Evolutionary conservation across 2,329 filamentous ascomycete genomes (phyloP), one percentile per base, ranked within the genome.

Genomic region (Pseudogymnoascus sp.): DNA sequence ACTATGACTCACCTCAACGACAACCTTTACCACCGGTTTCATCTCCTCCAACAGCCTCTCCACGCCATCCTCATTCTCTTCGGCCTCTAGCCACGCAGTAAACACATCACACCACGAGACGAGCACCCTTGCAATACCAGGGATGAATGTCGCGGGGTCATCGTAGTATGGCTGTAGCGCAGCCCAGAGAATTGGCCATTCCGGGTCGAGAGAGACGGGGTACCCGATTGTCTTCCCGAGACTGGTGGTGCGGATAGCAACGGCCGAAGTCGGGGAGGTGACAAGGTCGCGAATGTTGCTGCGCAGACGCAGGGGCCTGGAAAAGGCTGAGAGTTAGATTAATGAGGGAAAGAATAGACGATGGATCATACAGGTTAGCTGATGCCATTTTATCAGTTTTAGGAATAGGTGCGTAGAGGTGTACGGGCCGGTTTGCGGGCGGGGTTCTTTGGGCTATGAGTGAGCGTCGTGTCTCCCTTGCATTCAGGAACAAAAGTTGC

Each of bases 141-240:
- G 66, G 8, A 78, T 74, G 11, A 82, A 73, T 34, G 73, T 71
- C 3, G 66, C 68, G 62, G 76, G 77, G 65, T 82, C 78, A 0
- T 74, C 66, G 68, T 78, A 81, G 54, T 71, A 68, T 2, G 61
- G 62, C 31, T 75, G 75, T 1, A 80, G 71, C 12, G 75, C 74
- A 11, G 73, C 70, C 57, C 77, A 68, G 12, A 81, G 71, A 54
- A 78, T 74, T 5, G 70, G 68, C 78, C 79, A 81, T 68, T 81
- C 76, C 0, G 78, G 78, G 5, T 77, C 72, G 39, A 77, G 70
- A 21, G 67, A 66, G 16, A 80, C 70, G 0, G 74, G 64, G 31
- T 77, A 74, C 1, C 80, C 80, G 12, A 82, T 70, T 8, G 60
- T 64, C n/a, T n/a, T 59, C 42, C 47, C 62, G 26, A 69, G 26